phyloP scores from a whole-genome alignment of 768 basidiomycete genomes.

The Cantharellus cinnabarinus region DNA sequence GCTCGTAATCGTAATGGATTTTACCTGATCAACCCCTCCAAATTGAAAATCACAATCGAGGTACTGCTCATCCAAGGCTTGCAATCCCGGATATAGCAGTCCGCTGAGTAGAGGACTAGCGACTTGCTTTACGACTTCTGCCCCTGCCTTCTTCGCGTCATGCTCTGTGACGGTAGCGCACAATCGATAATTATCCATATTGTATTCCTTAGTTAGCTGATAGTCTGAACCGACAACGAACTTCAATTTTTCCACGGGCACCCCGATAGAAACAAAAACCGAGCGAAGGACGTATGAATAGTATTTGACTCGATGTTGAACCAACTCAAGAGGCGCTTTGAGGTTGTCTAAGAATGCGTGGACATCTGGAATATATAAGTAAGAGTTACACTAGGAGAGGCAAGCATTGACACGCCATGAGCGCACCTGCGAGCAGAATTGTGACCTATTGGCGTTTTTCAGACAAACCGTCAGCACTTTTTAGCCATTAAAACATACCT shows the following conservation, averaged over 20 bases:
- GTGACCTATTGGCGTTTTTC: constrained; percentile 30
- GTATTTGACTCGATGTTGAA: constrained; percentile 72
- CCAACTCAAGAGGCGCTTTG: constrained; percentile 86
- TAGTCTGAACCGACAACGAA: constrained; percentile 85
- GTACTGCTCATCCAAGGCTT: constrained; percentile 95
- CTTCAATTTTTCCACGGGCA: constrained; percentile 62
- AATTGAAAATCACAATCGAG: constrained; percentile 93
- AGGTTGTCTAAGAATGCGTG: constrained; percentile 96
- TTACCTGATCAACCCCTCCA: constrained; percentile 89
- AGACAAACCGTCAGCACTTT: not conserved
- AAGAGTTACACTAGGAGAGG: constrained; percentile 18
- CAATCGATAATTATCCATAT: constrained; percentile 82
- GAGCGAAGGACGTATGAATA: constrained; percentile 66
- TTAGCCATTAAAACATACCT: constrained; percentile 25
- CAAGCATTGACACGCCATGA: constrained; percentile 15
- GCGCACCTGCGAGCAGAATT: constrained; percentile 54
- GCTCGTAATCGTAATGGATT: not conserved
- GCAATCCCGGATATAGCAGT: constrained; percentile 85
- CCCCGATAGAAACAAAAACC: constrained; percentile 75
- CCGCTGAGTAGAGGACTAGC: constrained; percentile 81
- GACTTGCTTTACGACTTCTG: constrained; percentile 96
- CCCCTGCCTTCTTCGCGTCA: constrained; percentile 95
- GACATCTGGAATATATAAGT: constrained; percentile 32
- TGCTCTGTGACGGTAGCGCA: constrained; percentile 85
- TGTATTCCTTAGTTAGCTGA: constrained; percentile 83